phyloP scores from a whole-genome alignment of 2,329 filamentous ascomycete genomes.

The Penicillium sp. region DNA sequence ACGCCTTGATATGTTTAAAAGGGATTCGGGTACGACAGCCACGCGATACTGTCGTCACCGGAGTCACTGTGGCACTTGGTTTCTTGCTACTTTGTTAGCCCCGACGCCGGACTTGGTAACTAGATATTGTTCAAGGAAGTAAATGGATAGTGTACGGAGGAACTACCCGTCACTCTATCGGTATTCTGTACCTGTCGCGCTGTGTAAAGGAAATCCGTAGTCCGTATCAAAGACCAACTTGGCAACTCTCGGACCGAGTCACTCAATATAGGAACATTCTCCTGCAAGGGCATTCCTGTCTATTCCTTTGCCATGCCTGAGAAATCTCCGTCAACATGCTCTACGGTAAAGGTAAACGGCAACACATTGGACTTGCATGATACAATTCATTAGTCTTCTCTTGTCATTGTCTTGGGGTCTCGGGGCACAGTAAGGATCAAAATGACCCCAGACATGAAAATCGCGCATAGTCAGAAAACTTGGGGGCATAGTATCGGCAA shows the following conservation, averaged over 20 bases:
- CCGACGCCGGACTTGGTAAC: slow-evolving; percentile 5
- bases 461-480: slow-evolving; percentile 26
- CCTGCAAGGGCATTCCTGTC: slow-evolving; percentile 18
- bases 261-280: slow-evolving; percentile 18
- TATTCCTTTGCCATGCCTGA: slow-evolving; percentile 7
- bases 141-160: too few species aligned
- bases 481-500: slow-evolving; percentile 16
- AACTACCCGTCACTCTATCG: too few species aligned
- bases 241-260: slow-evolving; percentile 11
- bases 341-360: slow-evolving; percentile 4
- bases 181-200: too few species aligned
- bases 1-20: slow-evolving; percentile 16
- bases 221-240: not conserved
- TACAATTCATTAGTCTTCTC: slow-evolving; percentile 13
- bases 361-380: not conserved
- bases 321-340: slow-evolving; percentile 16
- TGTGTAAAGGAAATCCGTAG: not conserved
- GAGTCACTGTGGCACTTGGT: not conserved
- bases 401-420: slow-evolving; percentile 6
- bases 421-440: slow-evolving; percentile 7
- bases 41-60: slow-evolving; percentile 11
- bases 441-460: slow-evolving; percentile 18
- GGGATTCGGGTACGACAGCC: slow-evolving; percentile 8
- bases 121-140: slow-evolving; percentile 2
- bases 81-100: not conserved